Base-by-base conservation (phyloP, 768 basidiomycete genomes). In the Daedaleopsis sinensis region DNA sequence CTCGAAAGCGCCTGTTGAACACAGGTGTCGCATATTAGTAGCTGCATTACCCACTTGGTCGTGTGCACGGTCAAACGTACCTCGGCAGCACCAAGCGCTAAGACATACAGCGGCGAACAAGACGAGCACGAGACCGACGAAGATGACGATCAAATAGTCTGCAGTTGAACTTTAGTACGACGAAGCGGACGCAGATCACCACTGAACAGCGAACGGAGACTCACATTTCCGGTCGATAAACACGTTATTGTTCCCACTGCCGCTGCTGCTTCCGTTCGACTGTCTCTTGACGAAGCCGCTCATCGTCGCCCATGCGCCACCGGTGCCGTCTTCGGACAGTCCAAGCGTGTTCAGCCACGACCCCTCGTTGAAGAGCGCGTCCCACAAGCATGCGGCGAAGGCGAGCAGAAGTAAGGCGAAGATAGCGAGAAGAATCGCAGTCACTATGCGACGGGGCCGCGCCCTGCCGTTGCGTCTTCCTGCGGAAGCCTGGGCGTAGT, bases 61-160 rank as follows among this genome's bases (percentile, higher is more conserved):
- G n/a, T 11, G 10, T 54, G 10, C 51, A 18, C 8, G n/a, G 44
- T 12, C 46, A 21, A 87, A 88, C 71, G 44, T 64, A 79, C 87
- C 83, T 76, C 72, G 75, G 72, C 88, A 89, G 64, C 87, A 89
- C 82, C 88, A 89, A 19, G 80, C 84, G 62, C 82, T 83, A 18
- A 88, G 78, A 78, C 84, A 83, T 53, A 89, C 71, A 0, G 63
- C 86, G 1, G 82, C 77, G 9, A 86, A 68, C 7, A 88, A 35
- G 0, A 87, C 83, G 0, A 89, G 70, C 42, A 84, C 65, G 5
- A 89, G 71, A 2, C 88, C 88, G 11, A 89, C 85, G 68, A 89
- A 84, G n/a, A 87, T 66, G 38, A 88, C 74, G 38, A 88, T 85
- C 32, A 89, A 77, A 66, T 88, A 89, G 18, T 84, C 87, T 88